Evolutionary conservation across 176 grass and related monocot genomes (phyloP), one percentile per base, ranked within the genome.

Genomic region (Musa itinerans): DNA sequence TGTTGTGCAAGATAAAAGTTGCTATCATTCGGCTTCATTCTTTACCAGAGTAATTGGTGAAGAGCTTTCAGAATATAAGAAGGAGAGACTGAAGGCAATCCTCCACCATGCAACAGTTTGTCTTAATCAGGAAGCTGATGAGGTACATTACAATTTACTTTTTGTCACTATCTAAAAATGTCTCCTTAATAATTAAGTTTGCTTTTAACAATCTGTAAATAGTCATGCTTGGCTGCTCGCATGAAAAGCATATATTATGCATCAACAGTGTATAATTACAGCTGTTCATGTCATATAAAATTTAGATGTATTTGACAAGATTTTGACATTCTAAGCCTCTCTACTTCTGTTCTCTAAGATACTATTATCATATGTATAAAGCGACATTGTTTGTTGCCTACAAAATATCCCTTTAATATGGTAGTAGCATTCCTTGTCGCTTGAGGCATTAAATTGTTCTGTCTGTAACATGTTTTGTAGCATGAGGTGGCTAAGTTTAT

Each of bases 61-160:
- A 74, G 84, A 69, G 14, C 20, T 86, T 55, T 75, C 43, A 22
- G 53, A 83, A 68, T 79, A 74, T 79, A 79, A 64, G 63, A 86
- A 86, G 24, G 80, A 78, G 2, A 83, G 17, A 52, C 69, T 87
- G 85, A 75, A 54, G 70, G 54, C 43, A 50, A 8, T 79, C 56
- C 76, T 87, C 57, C 85, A 82, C 14, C 69, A 87, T 52, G 68
- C 17, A 57, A 70, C 76, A 11, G 16, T 26, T 79, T 67, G 62
- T 87, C 69, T 82, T 72, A 82, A 87, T 71, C 68, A 66, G 53
- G 85, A 87, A 78, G 71, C 63, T 50, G 54, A 83, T 76, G 69
- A 87, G 80, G 84, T 86, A 78, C 19, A 64, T 26, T 72, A n/a
- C n/a, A 15, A 61, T 26, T 14, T 25, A 5, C 25, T 70, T 69